These are phyloP conservation scores for Rauvolfia tetraphylla DNA, from an alignment of 257 asterid species.

Conservation along the genomic window DNA sequence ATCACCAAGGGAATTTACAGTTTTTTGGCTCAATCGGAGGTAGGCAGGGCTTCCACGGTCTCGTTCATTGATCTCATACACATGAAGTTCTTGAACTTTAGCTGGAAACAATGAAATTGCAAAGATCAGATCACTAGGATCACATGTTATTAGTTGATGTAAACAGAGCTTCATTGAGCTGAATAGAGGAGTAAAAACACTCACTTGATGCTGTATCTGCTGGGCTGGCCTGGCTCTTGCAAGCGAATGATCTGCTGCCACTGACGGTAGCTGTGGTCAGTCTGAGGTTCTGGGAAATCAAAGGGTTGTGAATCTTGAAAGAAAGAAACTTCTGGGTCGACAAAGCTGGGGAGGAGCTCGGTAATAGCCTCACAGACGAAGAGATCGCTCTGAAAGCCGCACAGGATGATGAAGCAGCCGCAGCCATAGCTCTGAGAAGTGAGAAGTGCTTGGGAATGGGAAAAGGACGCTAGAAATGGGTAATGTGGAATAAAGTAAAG, in stretches of 20 bases:
- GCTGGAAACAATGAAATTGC: conserved; percentile 26
- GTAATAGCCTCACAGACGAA: conserved; percentile 37
- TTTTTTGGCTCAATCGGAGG: conserved; percentile 81
- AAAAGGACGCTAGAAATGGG: neutral
- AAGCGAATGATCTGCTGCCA: conserved; percentile 40
- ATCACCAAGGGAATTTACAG: conserved; percentile 79
- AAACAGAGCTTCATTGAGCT: neutral
- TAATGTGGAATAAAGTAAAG: neutral
- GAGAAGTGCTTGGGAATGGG: neutral
- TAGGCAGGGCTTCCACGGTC: conserved; percentile 98
- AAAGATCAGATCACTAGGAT: neutral
- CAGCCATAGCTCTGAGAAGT: conserved; percentile 41
- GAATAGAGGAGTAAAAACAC: neutral
- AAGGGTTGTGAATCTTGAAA: conserved; percentile 35
- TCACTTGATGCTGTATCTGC: conserved; percentile 45
- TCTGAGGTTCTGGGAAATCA: conserved; percentile 34
- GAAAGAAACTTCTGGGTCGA: conserved; percentile 25
- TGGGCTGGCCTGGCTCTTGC: conserved; percentile 46
- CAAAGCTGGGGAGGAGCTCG: conserved; percentile 24
- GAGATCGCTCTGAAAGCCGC: conserved; percentile 40
- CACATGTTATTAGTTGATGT: neutral
- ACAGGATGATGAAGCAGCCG: conserved; percentile 48
- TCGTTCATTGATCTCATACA: conserved; percentile 86
- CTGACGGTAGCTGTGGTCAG: conserved; percentile 19
- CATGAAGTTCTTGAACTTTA: conserved; percentile 65